These are phyloP conservation scores for Microglena sp. DNA, from an alignment of 139 green algal species.

Conservation along the genomic window DNA sequence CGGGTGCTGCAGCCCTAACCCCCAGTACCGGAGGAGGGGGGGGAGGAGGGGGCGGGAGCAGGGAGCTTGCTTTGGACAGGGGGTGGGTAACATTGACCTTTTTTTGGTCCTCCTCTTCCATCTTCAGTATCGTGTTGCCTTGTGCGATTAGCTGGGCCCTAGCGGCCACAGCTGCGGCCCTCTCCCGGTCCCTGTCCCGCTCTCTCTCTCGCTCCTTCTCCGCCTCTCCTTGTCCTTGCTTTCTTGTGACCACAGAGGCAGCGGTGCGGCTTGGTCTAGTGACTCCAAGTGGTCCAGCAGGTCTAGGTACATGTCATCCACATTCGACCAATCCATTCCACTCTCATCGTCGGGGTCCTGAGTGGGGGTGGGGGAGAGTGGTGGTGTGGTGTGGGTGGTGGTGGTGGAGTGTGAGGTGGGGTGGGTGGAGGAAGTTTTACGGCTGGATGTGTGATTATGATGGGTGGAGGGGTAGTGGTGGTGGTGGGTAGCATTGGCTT, in stretches of 20 bases:
- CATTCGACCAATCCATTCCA: conserved; percentile 35
- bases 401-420: no score
- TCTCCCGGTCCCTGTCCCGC: conserved; percentile 61
- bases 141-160: conserved; percentile 74
- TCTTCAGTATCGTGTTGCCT: conserved; percentile 32
- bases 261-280: conserved; percentile 37
- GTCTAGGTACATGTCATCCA: conserved; percentile 70
- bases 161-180: conserved; percentile 54
- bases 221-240: conserved; percentile 30
- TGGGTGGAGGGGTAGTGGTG: no score
- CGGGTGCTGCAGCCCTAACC: no score
- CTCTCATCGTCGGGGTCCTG: conserved; percentile 12
- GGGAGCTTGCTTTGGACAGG: no score
- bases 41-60: no score
- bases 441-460: no score
- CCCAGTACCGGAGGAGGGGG: no score
- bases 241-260: conserved; percentile 15
- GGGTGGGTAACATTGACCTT: no score
- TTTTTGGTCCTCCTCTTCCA: no score
- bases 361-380: conserved; percentile 1
- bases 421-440: no score
- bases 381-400: no score
- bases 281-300: conserved; percentile 54
- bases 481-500: no score
- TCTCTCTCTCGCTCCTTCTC: conserved; percentile 39